phyloP scores from a whole-genome alignment of 768 basidiomycete species.

The Boletus subcaerulescens region DNA sequence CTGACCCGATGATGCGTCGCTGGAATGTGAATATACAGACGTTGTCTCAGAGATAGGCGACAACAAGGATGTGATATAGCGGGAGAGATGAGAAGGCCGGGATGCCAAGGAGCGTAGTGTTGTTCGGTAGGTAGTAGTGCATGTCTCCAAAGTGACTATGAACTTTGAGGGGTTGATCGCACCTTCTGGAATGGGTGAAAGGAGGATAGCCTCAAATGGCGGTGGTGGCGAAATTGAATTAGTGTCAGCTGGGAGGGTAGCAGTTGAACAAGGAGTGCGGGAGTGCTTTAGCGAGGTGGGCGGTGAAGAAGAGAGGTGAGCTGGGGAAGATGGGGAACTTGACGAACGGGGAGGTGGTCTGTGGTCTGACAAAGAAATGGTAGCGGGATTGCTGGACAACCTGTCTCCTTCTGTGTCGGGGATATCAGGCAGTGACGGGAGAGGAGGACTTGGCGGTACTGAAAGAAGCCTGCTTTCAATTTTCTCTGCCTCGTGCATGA shows the following conservation, averaged over 20 bases:
- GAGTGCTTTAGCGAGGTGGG: constrained; percentile 20
- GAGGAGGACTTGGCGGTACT: constrained; percentile 43
- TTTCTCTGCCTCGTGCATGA: constrained; percentile 13
- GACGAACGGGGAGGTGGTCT: constrained; percentile 32
- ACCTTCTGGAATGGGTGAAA: constrained; percentile 53
- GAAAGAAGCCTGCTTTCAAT: constrained; percentile 20
- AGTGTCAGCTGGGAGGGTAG: constrained; percentile 46
- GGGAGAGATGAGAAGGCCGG: constrained; percentile 63
- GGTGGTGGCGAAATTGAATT: constrained; percentile 45
- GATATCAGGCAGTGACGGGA: constrained; percentile 49
- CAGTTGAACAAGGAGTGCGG: constrained; percentile 43
- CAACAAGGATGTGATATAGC: constrained; percentile 50
- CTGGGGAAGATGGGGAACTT: constrained; percentile 25
- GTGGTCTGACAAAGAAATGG: constrained; percentile 24
- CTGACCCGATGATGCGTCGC: constrained; percentile 31
- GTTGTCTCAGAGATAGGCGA: constrained; percentile 44
- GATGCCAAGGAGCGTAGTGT: constrained; percentile 66
- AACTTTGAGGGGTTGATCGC: constrained; percentile 55
- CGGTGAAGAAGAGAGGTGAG: constrained; percentile 39
- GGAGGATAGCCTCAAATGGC: constrained; percentile 63
- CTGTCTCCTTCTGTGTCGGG: not conserved
- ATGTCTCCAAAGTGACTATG: constrained; percentile 73
- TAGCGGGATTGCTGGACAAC: constrained; percentile 18
- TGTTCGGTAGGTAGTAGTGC: constrained; percentile 61
- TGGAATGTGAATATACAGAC: constrained; percentile 54